Percentiles rank a stretch among this genome's conserved stretches.
Conservation (phyloP, 306 rosid genomes). For the Ochetophila trinervis region DNA sequence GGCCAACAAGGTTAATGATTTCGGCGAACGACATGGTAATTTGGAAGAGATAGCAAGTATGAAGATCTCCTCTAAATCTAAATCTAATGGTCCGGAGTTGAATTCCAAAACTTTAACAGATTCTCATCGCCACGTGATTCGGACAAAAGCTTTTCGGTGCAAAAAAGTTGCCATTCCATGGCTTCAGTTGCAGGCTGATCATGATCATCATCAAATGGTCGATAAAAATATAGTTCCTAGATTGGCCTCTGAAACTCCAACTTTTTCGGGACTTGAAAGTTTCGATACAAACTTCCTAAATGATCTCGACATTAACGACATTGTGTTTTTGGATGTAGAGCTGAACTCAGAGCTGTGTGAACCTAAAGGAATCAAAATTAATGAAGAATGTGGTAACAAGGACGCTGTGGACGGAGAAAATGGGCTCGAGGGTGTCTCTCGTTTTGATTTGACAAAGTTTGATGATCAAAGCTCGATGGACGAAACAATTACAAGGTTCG, state of each 20-base stretch:
- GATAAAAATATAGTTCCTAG: background rate
- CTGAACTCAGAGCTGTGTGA: too few species aligned
- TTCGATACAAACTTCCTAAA: background rate
- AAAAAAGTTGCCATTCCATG: background rate
- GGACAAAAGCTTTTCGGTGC: slow-evolving; percentile 1
- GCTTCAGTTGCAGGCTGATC: too few species aligned
- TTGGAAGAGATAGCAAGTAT: too few species aligned
- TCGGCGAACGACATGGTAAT: background rate
- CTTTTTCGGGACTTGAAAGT: background rate
- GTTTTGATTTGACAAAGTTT: too few species aligned
- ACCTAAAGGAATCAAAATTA: too few species aligned
- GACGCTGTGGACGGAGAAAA: too few species aligned
- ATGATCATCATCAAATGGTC: background rate
- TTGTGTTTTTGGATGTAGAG: background rate
- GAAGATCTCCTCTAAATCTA: too few species aligned
- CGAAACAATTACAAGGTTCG: too few species aligned
- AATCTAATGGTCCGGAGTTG: too few species aligned
- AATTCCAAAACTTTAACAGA: background rate
- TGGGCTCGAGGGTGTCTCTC: too few species aligned
- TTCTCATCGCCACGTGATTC: background rate
- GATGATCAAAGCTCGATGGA: too few species aligned
- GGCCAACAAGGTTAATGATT: background rate
- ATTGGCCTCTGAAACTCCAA: background rate
- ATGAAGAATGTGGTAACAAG: too few species aligned
- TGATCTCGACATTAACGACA: background rate